Base-by-base conservation (phyloP, 352 stramenopile species). In the Phytophthora ramorum region DNA sequence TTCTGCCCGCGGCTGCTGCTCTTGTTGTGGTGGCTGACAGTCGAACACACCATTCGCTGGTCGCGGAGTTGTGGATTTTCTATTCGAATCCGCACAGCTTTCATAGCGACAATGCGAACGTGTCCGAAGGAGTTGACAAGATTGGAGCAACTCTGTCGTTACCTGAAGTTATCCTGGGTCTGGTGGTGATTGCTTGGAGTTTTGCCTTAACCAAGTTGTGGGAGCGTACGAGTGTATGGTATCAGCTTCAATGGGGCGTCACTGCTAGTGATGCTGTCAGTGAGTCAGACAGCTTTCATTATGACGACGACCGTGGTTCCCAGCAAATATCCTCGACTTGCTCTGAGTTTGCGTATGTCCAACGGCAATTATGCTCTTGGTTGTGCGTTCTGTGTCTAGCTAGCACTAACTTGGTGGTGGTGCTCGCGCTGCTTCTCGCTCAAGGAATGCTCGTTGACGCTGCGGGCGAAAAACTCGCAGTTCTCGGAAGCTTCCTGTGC, bases 171-270 rank as follows among this genome's bases (percentile, higher is more conserved):
- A 16, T 41, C 3, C 35, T 87, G 8, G 76, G 81, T 0, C 24
- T 87, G 0, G 41, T 40, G 1, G 63, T 84, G 2, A 61, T 81
- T n/a, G 40, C 65, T 34, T 90, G 76, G 81, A 74, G 72, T 1
- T 71, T 87, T 28, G 40, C 73, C n/a, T 87, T 91, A 51, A 63
- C 67, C 20, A 90, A 90, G 46, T 34, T 64, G 30, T 92, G 84
- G 84, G 69, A 89, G 20, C 84, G 80, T 9, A 75, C 69, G 34
- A 87, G 79, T 30, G 71, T 81, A 7, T 85, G 79, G 80, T 83
- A 81, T 28, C 69, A 81, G 26, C 81, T 92, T 16, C 68, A 87
- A 63, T 92, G 84, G 84, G 81, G 80, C 3, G 78, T 78, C 30
- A 45, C 49, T 16, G 66, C 16, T 12, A 58, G 9, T 32, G 66